Evolutionary conservation across 768 basidiomycete species (phyloP).

Genomic region (Leccinum sublutescens): DNA sequence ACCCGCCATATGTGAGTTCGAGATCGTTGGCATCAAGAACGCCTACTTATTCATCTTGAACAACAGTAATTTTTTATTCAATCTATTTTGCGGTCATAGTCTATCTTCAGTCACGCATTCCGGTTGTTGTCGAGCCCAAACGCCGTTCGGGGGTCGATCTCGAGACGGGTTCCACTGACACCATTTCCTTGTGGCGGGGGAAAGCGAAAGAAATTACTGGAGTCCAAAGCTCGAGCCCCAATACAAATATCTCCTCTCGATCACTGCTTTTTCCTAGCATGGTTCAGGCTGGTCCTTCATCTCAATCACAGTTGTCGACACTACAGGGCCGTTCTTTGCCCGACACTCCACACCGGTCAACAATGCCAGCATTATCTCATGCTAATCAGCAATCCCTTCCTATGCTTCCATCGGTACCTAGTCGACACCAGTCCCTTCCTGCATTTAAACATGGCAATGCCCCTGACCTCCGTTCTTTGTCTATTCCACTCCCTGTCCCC

Average conservation of each 20-base stretch:
- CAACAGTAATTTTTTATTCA: constrained; percentile 44
- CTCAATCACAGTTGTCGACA: background rate
- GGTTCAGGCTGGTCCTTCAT: constrained; percentile 5
- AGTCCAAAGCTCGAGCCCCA: background rate
- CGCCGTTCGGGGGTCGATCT: constrained; percentile 10
- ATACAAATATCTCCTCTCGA: background rate
- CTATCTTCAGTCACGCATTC: constrained; percentile 34
- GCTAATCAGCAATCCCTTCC: background rate
- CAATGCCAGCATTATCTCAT: constrained; percentile 1
- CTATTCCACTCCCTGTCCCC: constrained; percentile 1
- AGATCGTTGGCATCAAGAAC: background rate
- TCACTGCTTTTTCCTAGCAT: constrained; percentile 12
- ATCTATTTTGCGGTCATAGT: constrained; percentile 39
- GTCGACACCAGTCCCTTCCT: constrained; percentile 26
- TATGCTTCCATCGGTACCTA: constrained; percentile 1
- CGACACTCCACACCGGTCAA: constrained; percentile 4
- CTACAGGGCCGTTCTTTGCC: constrained; percentile 4
- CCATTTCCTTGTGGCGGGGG: constrained; percentile 5
- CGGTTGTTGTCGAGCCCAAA: constrained; percentile 17
- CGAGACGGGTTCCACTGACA: constrained; percentile 17
- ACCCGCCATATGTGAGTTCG: constrained; percentile 47
- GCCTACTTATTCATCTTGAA: constrained; percentile 5
- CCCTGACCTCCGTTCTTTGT: background rate
- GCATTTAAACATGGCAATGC: constrained; percentile 11
- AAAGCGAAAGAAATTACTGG: constrained; percentile 1